These are phyloP conservation scores for Lonicera japonica DNA, from an alignment of 129 eudicot species.

Conservation along the genomic window DNA sequence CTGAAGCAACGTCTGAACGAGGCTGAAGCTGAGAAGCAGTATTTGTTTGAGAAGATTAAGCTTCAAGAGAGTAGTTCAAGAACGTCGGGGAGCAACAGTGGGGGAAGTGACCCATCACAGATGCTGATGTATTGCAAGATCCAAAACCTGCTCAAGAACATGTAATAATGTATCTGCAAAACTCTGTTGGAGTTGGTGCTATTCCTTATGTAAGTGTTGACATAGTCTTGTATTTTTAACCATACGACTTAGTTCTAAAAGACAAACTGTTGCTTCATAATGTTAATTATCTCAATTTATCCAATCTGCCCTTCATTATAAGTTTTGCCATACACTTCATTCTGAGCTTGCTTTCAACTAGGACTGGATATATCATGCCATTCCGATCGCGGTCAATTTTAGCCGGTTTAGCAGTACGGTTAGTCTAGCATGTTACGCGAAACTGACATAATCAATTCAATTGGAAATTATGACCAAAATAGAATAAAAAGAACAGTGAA, in stretches of 20 bases:
- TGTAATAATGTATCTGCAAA: constrained; percentile 49
- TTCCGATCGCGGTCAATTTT: no score
- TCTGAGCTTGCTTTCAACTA: no score
- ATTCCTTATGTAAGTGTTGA: constrained; percentile 23
- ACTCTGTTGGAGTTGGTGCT: constrained; percentile 39
- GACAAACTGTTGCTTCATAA: not conserved
- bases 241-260: constrained; percentile 3
- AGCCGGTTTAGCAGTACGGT: no score
- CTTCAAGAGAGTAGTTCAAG: constrained; percentile 67
- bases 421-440: no score
- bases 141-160: constrained; percentile 63
- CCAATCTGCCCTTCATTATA: no score
- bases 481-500: no score
- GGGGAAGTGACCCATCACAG: constrained; percentile 58
- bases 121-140: constrained; percentile 58
- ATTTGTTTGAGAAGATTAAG: constrained; percentile 73
- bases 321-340: no score
- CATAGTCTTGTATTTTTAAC: not conserved
- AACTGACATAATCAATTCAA: no score
- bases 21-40: constrained; percentile 85
- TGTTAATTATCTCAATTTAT: no score
- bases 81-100: constrained; percentile 39
- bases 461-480: no score
- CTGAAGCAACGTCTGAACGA: constrained; percentile 65
- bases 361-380: no score